Percentiles rank a stretch among this genome's conserved stretches.
phyloP scores from a whole-genome alignment of 176 grass and related monocot genomes.

The Oryza rufipogon region DNA sequence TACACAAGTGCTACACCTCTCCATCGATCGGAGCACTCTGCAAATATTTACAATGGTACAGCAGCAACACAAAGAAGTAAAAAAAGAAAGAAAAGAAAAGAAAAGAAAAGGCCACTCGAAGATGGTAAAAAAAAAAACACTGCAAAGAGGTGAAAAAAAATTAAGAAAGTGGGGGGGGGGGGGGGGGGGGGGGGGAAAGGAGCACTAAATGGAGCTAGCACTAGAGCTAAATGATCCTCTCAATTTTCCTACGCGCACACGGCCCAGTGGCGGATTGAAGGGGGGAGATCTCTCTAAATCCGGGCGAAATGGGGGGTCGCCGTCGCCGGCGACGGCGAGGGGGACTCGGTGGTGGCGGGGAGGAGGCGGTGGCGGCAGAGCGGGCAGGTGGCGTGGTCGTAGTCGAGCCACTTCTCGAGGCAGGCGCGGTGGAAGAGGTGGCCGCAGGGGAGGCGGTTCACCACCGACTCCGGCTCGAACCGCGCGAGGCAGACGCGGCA shows the following conservation, averaged over 20 bases:
- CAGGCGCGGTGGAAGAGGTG: constrained; percentile 85
- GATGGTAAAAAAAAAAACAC: neutral
- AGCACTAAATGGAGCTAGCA: constrained; percentile 24
- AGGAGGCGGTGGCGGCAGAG: constrained; percentile 71
- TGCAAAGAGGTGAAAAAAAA: neutral
- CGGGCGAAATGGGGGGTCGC: neutral
- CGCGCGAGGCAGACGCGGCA: constrained; percentile 70
- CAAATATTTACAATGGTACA: constrained; percentile 46
- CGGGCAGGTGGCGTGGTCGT: constrained; percentile 81
- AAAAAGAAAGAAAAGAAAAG: too few relatives aligned
- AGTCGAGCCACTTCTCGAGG: constrained; percentile 81
- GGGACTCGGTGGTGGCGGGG: neutral
- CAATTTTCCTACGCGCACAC: constrained; percentile 41
- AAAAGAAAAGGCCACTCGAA: neutral
- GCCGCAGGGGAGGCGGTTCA: constrained; percentile 78
- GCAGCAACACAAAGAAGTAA: neutral
- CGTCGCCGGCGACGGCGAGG: neutral
- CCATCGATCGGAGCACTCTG: constrained; percentile 34
- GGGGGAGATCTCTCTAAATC: constrained; percentile 29
- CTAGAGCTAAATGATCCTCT: constrained; percentile 22
- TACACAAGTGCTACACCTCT: constrained; percentile 30
- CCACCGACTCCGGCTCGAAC: constrained; percentile 78
- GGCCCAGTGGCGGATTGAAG: constrained; percentile 4
- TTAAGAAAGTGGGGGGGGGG: too few relatives aligned
- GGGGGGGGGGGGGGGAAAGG: neutral